Evolutionary conservation across 805 yeast genomes (phyloP).

Genomic region (Pichia gijzeniarum): DNA sequence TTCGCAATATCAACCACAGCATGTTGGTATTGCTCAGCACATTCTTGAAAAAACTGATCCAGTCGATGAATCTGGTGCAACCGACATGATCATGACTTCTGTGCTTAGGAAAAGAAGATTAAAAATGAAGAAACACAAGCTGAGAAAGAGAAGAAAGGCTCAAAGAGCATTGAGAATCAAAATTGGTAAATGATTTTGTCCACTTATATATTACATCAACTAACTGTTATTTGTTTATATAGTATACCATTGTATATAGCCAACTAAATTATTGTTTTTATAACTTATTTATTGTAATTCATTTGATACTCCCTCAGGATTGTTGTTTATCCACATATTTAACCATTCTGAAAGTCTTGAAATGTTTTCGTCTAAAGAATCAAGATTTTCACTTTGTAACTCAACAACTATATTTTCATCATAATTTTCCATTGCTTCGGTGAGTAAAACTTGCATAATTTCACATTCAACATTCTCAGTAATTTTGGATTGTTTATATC

Average conservation of each 20-base stretch:
- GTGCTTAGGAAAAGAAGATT: conserved; percentile 80
- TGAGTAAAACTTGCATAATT: conserved; percentile 85
- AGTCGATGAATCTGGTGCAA: conserved; percentile 8
- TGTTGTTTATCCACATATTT: conserved; percentile 63
- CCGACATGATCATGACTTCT: conserved; percentile 47
- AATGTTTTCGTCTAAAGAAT: conserved; percentile 77
- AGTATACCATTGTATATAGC: conserved; percentile 1
- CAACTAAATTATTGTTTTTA: neutral
- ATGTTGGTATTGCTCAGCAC: conserved; percentile 1
- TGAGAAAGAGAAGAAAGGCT: conserved; percentile 93
- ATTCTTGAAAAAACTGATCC: conserved; percentile 1
- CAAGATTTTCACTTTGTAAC: conserved; percentile 62
- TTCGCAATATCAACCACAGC: neutral
- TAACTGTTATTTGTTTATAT: neutral
- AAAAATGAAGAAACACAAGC: conserved; percentile 96
- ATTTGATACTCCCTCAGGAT: conserved; percentile 54
- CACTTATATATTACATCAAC: neutral
- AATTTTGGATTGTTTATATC: conserved; percentile 74
- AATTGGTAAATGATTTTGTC: conserved; percentile 38
- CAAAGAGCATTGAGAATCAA: conserved; percentile 78
- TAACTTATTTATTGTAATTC: conserved; percentile 25
- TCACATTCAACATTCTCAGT: conserved; percentile 94
- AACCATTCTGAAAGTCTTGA: conserved; percentile 72
- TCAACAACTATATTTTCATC: conserved; percentile 77
- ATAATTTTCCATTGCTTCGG: conserved; percentile 83